Base-by-base conservation (phyloP, 2,329 filamentous ascomycete genomes). In the Aspergillus udagawae region DNA sequence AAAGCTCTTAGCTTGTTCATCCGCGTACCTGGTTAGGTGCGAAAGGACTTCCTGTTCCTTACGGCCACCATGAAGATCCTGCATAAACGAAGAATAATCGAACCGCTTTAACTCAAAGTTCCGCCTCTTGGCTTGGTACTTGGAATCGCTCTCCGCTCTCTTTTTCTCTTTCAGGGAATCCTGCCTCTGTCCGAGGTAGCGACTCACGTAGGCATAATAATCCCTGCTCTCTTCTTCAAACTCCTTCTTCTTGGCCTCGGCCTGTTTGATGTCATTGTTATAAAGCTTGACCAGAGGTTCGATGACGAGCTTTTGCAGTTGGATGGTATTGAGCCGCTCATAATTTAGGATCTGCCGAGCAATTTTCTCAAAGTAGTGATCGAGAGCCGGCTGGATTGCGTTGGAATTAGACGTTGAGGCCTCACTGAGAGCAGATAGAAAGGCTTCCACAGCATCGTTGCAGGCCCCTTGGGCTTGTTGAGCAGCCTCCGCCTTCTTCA, bases 211-310 rank as follows among this genome's bases (percentile, higher is more conserved):
- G 61, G 89, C 87, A 75, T 99, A 99, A 76, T 96, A 99, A 72
- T 99, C 94, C 73, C 96, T 94, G 78, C 93, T 97, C 73, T 99
- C 94, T 69, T 99, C 94, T 63, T 99, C 94, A 67, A 99, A 99
- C 66, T 97, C 94, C 63, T 94, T 91, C 76, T 94, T 96, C 79
- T 99, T 99, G 44, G 89, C 83, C 70, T 99, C 94, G 27, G 93
- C 95, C 73, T 96, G 92, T 75, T 99, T 99, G 78, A 99, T 97
- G 68, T 99, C 95, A 62, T 93, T 83, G 60, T 91, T 91, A 75
- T 99, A 99, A 14, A 99, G 80, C 75, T 91, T 96, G 63, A 85
- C 87, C 64, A 99, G 84, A 1, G 95, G 95, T 47, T 99, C 94
- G 63, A 99, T 96, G 68, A 99, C 92, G 53, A 96, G 88, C 70